Evolutionary conservation across 1,284 basidiomycete species (phyloP).

Genomic region (Boletus semigastroideus): DNA sequence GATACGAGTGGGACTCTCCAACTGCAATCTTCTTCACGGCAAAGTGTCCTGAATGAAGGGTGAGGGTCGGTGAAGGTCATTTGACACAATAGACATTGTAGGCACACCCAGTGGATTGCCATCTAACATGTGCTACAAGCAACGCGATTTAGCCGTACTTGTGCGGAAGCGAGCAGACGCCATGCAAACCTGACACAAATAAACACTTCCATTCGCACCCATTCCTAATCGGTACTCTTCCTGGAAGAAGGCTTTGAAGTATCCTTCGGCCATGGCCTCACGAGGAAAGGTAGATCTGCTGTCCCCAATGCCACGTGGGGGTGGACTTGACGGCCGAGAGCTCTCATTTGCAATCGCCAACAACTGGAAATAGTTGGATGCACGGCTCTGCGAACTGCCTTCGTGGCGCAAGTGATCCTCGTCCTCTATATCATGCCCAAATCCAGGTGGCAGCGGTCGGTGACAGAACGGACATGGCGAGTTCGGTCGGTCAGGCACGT

Average conservation of each 20-base stretch:
- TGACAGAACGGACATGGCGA: conserved; percentile 71
- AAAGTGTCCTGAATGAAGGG: conserved; percentile 58
- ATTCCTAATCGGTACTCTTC: conserved; percentile 86
- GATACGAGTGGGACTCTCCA: conserved; percentile 82
- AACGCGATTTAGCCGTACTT: conserved; percentile 1
- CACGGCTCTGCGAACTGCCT: conserved; percentile 45
- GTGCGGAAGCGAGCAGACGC: neutral
- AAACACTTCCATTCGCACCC: conserved; percentile 91
- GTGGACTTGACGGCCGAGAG: conserved; percentile 54
- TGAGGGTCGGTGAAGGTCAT: conserved; percentile 8
- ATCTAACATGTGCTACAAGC: conserved; percentile 70
- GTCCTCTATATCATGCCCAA: conserved; percentile 24
- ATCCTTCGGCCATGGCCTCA: conserved; percentile 76
- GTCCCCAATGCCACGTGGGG: conserved; percentile 24
- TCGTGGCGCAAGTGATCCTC: conserved; percentile 20
- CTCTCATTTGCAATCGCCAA: conserved; percentile 68
- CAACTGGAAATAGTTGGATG: conserved; percentile 73
- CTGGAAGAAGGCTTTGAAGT: conserved; percentile 85
- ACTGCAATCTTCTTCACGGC: conserved; percentile 97
- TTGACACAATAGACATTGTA: neutral
- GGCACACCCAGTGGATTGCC: conserved; percentile 67
- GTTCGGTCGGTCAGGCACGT: conserved; percentile 20
- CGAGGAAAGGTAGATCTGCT: conserved; percentile 47
- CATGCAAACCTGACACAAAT: conserved; percentile 72
- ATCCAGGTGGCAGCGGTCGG: conserved; percentile 46